These are phyloP conservation scores for Hyparrhenia diplandra DNA, from an alignment of 176 grass and related monocot species.

Conservation along the genomic window DNA sequence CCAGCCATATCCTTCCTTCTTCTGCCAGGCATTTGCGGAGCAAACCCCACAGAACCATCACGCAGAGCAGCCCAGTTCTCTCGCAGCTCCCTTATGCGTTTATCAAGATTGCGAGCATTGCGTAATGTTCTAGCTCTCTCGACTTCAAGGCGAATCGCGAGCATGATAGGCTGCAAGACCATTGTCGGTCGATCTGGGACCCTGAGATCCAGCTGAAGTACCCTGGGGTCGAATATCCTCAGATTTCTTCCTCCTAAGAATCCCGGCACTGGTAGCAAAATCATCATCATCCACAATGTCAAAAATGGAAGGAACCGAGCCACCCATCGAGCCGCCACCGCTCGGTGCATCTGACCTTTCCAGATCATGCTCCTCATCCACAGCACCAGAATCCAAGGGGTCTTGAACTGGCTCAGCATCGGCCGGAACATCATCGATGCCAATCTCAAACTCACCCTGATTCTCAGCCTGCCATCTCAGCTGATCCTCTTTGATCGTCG, in stretches of 20 bases:
- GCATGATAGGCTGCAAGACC: neutral
- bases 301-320: conserved; percentile 49
- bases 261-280: neutral
- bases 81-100: conserved; percentile 41
- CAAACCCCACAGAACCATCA: conserved; percentile 52
- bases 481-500: conserved; percentile 44
- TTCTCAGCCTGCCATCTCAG: conserved; percentile 41
- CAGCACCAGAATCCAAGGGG: conserved; percentile 27
- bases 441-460: conserved; percentile 29
- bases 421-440: conserved; percentile 15
- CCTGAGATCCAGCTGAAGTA: neutral
- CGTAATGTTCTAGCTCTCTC: conserved; percentile 50
- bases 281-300: conserved; percentile 57
- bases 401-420: conserved; percentile 4
- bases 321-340: neutral
- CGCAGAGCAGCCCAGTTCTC: conserved; percentile 58
- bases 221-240: neutral
- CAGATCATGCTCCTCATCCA: conserved; percentile 16
- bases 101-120: conserved; percentile 42
- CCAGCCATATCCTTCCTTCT: conserved; percentile 2
- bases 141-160: neutral
- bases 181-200: neutral
- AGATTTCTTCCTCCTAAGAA: neutral
- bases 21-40: conserved; percentile 16
- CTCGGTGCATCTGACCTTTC: neutral